Evolutionary conservation across 1,139 yeast genomes (phyloP).

Genomic region (Magnusiomyces fungicola): DNA sequence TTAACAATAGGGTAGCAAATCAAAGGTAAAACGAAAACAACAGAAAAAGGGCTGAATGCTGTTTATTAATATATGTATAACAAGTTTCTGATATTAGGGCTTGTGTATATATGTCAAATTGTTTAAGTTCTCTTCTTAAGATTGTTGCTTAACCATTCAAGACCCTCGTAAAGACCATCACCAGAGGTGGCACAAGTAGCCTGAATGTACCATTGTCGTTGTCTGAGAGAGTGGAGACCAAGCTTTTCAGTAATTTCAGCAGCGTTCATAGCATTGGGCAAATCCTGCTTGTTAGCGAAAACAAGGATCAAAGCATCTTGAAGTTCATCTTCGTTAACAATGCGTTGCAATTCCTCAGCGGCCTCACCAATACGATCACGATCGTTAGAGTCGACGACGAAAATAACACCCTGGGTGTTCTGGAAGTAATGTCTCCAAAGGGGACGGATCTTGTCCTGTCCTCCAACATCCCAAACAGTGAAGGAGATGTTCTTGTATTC

Average conservation of each 20-base stretch:
- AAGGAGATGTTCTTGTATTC: conserved; percentile 91
- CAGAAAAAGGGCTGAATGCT: too few relatives aligned
- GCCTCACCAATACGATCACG: conserved; percentile 92
- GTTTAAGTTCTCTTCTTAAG: conserved; percentile 48
- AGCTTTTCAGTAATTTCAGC: conserved; percentile 90
- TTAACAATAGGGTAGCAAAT: too few relatives aligned
- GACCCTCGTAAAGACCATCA: conserved; percentile 91
- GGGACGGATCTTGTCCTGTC: conserved; percentile 93
- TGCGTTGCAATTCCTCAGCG: conserved; percentile 87
- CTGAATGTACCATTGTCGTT: conserved; percentile 93
- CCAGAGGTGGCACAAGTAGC: conserved; percentile 93
- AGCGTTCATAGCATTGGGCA: conserved; percentile 94
- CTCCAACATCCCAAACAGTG: conserved; percentile 97
- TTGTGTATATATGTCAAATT: not conserved
- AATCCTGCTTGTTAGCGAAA: conserved; percentile 80
- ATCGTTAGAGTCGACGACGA: conserved; percentile 89
- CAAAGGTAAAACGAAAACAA: too few relatives aligned
- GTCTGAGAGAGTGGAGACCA: conserved; percentile 86
- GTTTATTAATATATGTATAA: too few relatives aligned
- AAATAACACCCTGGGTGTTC: conserved; percentile 89
- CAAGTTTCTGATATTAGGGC: too few relatives aligned
- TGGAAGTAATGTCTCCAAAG: conserved; percentile 95
- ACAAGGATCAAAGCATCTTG: conserved; percentile 74
- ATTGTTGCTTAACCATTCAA: conserved; percentile 86
- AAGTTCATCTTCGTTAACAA: conserved; percentile 89